Base-by-base conservation (phyloP, 768 basidiomycete genomes). In the Kwoniella heveanensis region DNA sequence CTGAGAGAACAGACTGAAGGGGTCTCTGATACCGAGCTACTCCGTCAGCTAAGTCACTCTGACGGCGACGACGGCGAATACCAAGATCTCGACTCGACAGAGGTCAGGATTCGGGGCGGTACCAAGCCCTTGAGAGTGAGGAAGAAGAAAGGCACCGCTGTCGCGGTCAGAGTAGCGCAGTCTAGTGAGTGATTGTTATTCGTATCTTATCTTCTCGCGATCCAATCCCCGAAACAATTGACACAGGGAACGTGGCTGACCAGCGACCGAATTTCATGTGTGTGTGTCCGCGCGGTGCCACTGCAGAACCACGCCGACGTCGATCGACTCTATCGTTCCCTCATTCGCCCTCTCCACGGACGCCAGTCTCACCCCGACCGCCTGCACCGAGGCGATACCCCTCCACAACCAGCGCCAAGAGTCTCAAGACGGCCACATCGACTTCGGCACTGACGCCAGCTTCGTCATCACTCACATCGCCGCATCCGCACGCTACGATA, bases 41-140 rank as follows among this genome's bases (percentile, higher is more conserved):
- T 44, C 3, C 39, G 39, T 9, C 39, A 44, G 17, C 39, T 44
- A 17, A 44, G 10, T 19, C 39, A 44, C 19, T 44, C 39, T 19
- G 17, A 44, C 6, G 39, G 17, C 39, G 39, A 24, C 36, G 54
- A n/a, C 36, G 54, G 22, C 37, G 46, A 57, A n/a, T 44, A 57
- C n/a, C 54, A 57, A 37, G 54, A 51, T 50, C 27, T 62, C 46
- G 61, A 13, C 8, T 55, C 47, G 19, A 36, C 26, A 1, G 44
- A 30, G 24, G n/a, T 29, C 13, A 26, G 19, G 9, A 55, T 26
- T 12, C 21, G 24, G 13, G 65, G 67, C 19, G 55, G 58, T 8
- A 76, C 74, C 2, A 59, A 62, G 50, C 74, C 74, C 8, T 49
- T 76, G 30, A 58, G 62, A 47, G 68, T 73, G 12, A 65, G 54